These are phyloP conservation scores for Parathielavia hyrcaniae DNA, from an alignment of 495 filamentous ascomycete species.

Conservation along the genomic window DNA sequence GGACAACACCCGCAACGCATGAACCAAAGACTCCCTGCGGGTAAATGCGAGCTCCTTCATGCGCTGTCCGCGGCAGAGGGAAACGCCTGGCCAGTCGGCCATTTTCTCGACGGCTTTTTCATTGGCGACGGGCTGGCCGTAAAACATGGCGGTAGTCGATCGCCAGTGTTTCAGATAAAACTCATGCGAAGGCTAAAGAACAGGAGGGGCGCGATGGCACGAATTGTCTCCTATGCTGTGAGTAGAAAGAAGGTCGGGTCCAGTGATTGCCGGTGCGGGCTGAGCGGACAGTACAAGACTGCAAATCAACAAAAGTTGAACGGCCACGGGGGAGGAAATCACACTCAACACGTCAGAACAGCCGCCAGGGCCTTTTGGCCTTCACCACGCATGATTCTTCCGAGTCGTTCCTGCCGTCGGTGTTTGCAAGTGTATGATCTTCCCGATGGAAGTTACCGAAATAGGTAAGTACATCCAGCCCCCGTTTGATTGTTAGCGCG, in stretches of 20 bases:
- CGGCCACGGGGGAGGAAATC: no score
- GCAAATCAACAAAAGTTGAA: neutral
- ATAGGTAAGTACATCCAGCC: no score
- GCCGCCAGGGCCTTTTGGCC: conserved; percentile 3
- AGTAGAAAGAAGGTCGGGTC: neutral
- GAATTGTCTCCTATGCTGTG: neutral
- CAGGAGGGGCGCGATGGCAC: neutral
- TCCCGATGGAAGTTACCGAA: conserved; percentile 28
- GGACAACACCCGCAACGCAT: conserved; percentile 1
- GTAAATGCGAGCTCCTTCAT: conserved; percentile 13
- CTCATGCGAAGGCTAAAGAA: neutral
- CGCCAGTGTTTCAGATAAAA: neutral
- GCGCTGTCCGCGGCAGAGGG: neutral
- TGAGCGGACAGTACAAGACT: no score
- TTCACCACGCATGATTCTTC: conserved; percentile 1
- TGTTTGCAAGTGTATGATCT: conserved; percentile 26
- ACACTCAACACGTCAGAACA: neutral
- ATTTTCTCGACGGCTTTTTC: neutral
- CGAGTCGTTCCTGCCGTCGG: conserved; percentile 1
- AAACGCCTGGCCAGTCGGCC: neutral
- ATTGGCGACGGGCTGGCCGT: conserved; percentile 8
- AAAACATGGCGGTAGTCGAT: conserved; percentile 5
- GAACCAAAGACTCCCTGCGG: conserved; percentile 3
- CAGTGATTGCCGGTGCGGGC: no score
- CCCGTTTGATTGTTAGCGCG: no score